Conservation (phyloP, 371 early-diverging fungal species). For the Polyrhizophydium stewartii region DNA sequence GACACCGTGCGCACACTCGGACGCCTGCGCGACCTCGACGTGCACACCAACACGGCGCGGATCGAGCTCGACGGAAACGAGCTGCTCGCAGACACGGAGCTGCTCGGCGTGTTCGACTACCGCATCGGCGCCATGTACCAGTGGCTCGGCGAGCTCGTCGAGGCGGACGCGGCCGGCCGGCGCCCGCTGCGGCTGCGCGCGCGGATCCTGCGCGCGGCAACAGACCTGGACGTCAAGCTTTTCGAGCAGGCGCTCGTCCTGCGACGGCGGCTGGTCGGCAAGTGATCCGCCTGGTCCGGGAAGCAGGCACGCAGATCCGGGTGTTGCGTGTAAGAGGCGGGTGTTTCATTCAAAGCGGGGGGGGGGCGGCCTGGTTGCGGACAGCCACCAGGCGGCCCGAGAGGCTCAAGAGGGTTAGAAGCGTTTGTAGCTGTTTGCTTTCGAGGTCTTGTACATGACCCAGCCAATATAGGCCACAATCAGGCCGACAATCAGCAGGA, state of each 20-base stretch:
- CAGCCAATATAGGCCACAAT: conserved; percentile 49
- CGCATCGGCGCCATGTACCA: neutral
- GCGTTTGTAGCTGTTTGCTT: conserved; percentile 60
- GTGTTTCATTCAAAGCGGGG: no score
- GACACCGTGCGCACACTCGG: neutral
- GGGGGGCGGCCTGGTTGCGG: no score
- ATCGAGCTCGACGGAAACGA: neutral
- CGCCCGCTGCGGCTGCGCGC: neutral
- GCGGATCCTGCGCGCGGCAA: neutral
- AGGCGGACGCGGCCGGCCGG: neutral
- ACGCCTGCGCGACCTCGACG: neutral
- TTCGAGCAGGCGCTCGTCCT: neutral
- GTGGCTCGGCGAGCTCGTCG: neutral
- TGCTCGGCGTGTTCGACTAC: neutral
- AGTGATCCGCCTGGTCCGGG: no score
- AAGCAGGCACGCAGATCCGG: no score
- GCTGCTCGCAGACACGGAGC: neutral
- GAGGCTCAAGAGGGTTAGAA: conserved; percentile 51
- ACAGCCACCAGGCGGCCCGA: no score
- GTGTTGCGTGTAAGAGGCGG: no score
- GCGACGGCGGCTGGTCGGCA: no score
- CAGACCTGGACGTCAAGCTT: neutral
- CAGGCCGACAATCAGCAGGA: conserved; percentile 53
- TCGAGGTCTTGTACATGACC: conserved; percentile 54
- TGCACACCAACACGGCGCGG: neutral